Conservation (phyloP, 257 asterid genomes). For the Gentiana dahurica region DNA sequence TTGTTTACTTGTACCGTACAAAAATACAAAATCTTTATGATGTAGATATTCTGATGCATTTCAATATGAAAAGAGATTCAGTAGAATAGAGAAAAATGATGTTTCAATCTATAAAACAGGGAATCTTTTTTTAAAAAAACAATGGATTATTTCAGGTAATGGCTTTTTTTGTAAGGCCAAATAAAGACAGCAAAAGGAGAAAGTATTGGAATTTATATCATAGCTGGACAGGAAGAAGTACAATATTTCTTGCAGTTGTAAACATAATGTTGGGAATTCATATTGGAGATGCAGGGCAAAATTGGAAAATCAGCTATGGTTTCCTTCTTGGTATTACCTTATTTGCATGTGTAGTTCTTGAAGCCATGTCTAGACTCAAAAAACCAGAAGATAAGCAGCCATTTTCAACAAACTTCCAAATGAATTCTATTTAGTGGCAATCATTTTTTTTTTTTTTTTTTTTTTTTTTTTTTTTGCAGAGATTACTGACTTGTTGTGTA, state of each 20-base stretch:
- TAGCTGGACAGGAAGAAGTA: constrained; percentile 56
- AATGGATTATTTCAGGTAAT: constrained; percentile 29
- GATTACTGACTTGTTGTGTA: too few relatives aligned
- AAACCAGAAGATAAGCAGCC: constrained; percentile 20
- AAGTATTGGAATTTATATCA: constrained; percentile 71
- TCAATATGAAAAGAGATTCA: too few relatives aligned
- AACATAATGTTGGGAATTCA: constrained; percentile 67
- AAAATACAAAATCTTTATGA: too few relatives aligned
- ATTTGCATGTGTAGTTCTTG: constrained; percentile 42
- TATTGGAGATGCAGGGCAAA: constrained; percentile 44
- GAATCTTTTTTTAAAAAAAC: too few relatives aligned
- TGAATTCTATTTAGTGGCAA: constrained; percentile 28
- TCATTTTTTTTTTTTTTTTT: too few relatives aligned
- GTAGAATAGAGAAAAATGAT: too few relatives aligned
- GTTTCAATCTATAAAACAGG: too few relatives aligned
- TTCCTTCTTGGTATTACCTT: constrained; percentile 43
- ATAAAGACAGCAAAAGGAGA: constrained; percentile 52
- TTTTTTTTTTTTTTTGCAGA: too few relatives aligned
- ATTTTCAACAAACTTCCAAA: constrained; percentile 34
- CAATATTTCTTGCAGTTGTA: constrained; percentile 67
- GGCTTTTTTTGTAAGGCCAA: constrained; percentile 66
- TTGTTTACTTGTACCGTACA: too few relatives aligned
- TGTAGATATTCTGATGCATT: too few relatives aligned
- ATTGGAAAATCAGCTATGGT: constrained; percentile 71
- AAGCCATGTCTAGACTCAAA: constrained; percentile 44